Percentiles rank a stretch among this genome's conserved stretches.
These are phyloP conservation scores for Pseudogymnoascus sp. DNA, from an alignment of 2,329 filamentous ascomycete genomes.

Conservation along the genomic window DNA sequence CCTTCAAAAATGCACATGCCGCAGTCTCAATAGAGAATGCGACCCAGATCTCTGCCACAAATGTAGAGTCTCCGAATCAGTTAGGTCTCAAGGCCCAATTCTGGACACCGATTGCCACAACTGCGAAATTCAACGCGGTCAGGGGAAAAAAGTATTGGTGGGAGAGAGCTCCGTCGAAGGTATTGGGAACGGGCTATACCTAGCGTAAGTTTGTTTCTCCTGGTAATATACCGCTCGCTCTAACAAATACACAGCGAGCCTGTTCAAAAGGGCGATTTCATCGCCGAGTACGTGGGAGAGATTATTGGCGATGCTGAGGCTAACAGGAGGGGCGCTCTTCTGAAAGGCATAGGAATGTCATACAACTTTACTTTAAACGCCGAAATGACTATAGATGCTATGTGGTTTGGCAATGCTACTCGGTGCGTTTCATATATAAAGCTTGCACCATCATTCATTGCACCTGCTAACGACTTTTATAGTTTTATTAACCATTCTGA, in stretches of 20 bases:
- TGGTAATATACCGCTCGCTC: constrained; percentile 26
- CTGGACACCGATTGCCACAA: constrained; percentile 52
- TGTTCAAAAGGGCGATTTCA: constrained; percentile 51
- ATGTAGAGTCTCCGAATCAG: background rate
- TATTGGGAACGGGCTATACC: constrained; percentile 68
- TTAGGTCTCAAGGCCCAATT: background rate
- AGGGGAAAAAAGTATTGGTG: constrained; percentile 56
- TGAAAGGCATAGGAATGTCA: constrained; percentile 30
- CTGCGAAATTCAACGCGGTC: constrained; percentile 59
- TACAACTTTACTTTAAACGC: constrained; percentile 46
- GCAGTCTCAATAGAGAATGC: constrained; percentile 67
- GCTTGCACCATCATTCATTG: constrained; percentile 40
- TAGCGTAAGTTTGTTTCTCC: constrained; percentile 46
- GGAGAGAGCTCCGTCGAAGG: constrained; percentile 60
- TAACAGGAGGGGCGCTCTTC: constrained; percentile 19
- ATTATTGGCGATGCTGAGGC: constrained; percentile 32
- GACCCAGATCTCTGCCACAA: constrained; percentile 60
- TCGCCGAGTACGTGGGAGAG: constrained; percentile 76
- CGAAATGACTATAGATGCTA: constrained; percentile 23
- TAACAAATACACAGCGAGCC: constrained; percentile 26
- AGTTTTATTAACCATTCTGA: constrained; percentile 76
- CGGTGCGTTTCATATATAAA: background rate
- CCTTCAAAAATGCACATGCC: constrained; percentile 59
- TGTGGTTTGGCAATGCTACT: background rate
- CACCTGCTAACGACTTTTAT: constrained; percentile 66